phyloP scores from a whole-genome alignment of 139 green algal species.

The Coelastrella sp. region DNA sequence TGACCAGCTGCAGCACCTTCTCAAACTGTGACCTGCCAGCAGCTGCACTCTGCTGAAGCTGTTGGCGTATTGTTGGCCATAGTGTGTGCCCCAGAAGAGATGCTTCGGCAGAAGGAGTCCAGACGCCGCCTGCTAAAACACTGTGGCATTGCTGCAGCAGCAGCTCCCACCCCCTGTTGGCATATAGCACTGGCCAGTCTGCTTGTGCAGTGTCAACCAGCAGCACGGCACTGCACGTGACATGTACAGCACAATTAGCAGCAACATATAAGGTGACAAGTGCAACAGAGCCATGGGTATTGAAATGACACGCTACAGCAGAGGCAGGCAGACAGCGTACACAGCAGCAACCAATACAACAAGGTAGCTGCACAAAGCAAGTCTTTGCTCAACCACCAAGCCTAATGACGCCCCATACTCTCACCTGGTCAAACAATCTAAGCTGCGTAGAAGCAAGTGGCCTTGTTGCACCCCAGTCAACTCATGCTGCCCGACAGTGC shows the following conservation, averaged over 20 bases:
- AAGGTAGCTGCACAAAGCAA: background rate
- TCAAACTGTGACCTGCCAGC: background rate
- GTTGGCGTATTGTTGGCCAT: background rate
- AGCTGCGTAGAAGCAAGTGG: background rate
- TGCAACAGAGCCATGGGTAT: background rate
- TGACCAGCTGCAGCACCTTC: conserved; percentile 1
- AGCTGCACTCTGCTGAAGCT: background rate
- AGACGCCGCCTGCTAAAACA: background rate
- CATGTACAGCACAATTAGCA: no score
- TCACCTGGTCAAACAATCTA: conserved; percentile 2
- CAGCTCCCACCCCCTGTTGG: conserved; percentile 35
- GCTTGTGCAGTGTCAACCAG: conserved; percentile 27
- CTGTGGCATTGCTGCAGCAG: background rate
- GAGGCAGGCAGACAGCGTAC: background rate
- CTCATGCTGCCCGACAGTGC: background rate
- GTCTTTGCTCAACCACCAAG: no score
- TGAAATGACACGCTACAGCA: no score
- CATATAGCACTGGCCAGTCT: conserved; percentile 8
- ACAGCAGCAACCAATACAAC: background rate
- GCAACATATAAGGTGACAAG: background rate
- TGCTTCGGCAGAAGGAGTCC: background rate
- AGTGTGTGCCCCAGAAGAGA: background rate
- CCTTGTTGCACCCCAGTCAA: background rate
- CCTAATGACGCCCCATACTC: no score
- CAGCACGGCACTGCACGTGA: conserved; percentile 13